Base-by-base conservation (phyloP, 2,329 filamentous ascomycete species). In the Tricladium varicosporioides region DNA sequence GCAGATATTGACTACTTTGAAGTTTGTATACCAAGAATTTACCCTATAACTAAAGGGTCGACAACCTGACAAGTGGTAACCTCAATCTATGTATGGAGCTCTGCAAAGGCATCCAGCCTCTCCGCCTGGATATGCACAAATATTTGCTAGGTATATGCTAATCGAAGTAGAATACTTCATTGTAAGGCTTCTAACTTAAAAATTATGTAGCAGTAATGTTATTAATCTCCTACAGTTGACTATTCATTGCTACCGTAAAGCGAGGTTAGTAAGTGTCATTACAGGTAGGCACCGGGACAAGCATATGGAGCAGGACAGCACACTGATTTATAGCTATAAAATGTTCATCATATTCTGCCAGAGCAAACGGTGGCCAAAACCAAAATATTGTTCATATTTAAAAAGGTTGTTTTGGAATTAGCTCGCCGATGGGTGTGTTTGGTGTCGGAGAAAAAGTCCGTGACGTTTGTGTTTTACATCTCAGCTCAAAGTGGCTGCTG, bases 381-480 rank as follows among this genome's bases (percentile, higher is more conserved):
- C n/a, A 13, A 13, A 11, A 11, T 13, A n/a, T 4, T 10, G 36
- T 40, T 10, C n/a, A 11, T 40, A 40, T n/a, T 10, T 11, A 10
- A 40, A 13, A 40, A 40, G 11, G 10, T 10, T 40, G 36, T n/a
- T 40, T 40, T 40, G 4, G 36, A 40, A 40, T 40, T 4, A 40
- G 36, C 11, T 36, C 15, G 22, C 47, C 27, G 33, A 49, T 40
- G 9, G 33, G 47, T 15, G 14, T n/a, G 31, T 2, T 11, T 5
- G n/a, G 33, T 43, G 32, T 9, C 33, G 48, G 19, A 16, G 22
- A 11, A 18, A 14, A 42, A 46, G 48, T 51, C 48, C 31, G 42
- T 51, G 48, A 51, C 48, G 48, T 32, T 51, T 51, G 48, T 19
- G 18, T 40, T 14, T 51, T n/a, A 14, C 16, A 32, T 16, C 7